Conservation (phyloP, 2,329 filamentous ascomycete genomes). For the Aureobasidium lini region DNA sequence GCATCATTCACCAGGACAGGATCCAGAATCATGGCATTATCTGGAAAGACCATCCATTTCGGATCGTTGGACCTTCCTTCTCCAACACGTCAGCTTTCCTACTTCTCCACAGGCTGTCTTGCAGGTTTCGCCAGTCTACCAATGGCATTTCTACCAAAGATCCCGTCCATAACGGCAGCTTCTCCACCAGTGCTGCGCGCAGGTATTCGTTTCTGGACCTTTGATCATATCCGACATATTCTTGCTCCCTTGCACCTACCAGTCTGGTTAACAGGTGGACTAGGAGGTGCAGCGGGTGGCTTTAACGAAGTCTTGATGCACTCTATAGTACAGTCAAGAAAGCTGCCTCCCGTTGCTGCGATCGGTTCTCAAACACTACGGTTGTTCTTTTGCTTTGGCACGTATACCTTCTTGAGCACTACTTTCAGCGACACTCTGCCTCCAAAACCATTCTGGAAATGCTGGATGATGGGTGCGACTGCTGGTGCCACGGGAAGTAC, state of each 20-base stretch:
- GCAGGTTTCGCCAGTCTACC: conserved; percentile 16
- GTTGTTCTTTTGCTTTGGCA: conserved; percentile 17
- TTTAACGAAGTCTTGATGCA: conserved; percentile 15
- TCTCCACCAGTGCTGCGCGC: conserved; percentile 10
- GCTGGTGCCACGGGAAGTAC: conserved; percentile 16
- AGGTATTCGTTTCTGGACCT: conserved; percentile 16
- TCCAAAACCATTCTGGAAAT: conserved; percentile 15
- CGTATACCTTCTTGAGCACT: conserved; percentile 16
- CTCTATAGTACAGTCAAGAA: conserved; percentile 13
- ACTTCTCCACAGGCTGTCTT: conserved; percentile 15
- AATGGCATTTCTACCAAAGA: conserved; percentile 6
- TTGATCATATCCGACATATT: conserved; percentile 13
- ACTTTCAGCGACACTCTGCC: conserved; percentile 11
- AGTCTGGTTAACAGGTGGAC: conserved; percentile 9
- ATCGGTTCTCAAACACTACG: conserved; percentile 10
- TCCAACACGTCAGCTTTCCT: conserved; percentile 13
- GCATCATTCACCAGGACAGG: background rate
- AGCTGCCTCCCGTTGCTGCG: background rate
- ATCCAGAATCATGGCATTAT: background rate
- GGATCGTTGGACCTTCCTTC: conserved; percentile 8
- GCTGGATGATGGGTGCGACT: conserved; percentile 16
- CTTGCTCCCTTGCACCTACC: conserved; percentile 5
- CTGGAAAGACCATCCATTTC: background rate
- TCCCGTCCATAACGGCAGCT: background rate
- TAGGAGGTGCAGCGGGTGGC: conserved; percentile 17